Evolutionary conservation across 257 asterid species (phyloP).

Genomic region (Cordia subcordata): DNA sequence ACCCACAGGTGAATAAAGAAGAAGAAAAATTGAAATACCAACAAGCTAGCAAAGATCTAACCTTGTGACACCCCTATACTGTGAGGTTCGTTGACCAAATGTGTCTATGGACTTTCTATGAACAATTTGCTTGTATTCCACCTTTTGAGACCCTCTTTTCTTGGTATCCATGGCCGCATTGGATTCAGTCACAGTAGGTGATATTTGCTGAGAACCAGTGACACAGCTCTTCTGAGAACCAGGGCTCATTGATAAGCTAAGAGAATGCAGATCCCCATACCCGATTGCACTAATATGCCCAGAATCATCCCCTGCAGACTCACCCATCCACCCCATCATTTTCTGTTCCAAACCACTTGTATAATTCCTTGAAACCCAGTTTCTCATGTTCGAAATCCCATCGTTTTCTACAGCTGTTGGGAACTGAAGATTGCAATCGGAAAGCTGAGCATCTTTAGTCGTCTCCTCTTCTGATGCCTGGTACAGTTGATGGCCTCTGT

Average conservation of each 20-base stretch:
- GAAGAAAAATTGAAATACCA: neutral
- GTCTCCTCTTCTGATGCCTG: slow-evolving; percentile 23
- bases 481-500: slow-evolving; percentile 38
- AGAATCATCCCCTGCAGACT: slow-evolving; percentile 32
- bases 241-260: slow-evolving; percentile 91
- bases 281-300: slow-evolving; percentile 42
- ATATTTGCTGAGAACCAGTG: slow-evolving; percentile 50
- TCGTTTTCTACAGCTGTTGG: slow-evolving; percentile 35
- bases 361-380: slow-evolving; percentile 54
- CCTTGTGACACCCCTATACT: slow-evolving; percentile 98
- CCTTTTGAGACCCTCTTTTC: slow-evolving; percentile 69
- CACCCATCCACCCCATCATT: slow-evolving; percentile 31
- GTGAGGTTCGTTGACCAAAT: slow-evolving; percentile 93
- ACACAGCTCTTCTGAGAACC: slow-evolving; percentile 89
- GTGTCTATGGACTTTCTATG: slow-evolving; percentile 94
- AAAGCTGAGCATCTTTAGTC: slow-evolving; percentile 25
- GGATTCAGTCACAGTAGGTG: slow-evolving; percentile 37
- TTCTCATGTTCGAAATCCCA: slow-evolving; percentile 40
- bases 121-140: slow-evolving; percentile 60
- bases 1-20: neutral
- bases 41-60: slow-evolving; percentile 13
- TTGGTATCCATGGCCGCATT: slow-evolving; percentile 46
- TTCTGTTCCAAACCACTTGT: slow-evolving; percentile 31
- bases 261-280: slow-evolving; percentile 66
- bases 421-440: slow-evolving; percentile 23